Conservation (phyloP, 768 basidiomycete genomes). For the Trametes cingulata region DNA sequence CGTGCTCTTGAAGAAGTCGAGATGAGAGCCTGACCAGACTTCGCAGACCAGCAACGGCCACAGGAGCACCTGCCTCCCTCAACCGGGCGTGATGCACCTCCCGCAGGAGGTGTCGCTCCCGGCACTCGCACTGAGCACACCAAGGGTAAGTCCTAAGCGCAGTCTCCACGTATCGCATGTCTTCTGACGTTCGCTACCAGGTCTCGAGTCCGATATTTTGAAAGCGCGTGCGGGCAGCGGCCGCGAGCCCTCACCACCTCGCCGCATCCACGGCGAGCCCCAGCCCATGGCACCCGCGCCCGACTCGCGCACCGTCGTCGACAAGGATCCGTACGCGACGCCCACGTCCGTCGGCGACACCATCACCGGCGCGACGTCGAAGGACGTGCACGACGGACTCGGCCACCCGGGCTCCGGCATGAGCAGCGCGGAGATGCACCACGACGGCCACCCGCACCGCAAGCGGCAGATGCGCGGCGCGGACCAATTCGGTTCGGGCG, state of each 20-base stretch:
- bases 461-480: constrained; percentile 29
- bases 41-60: constrained; percentile 16
- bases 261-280: constrained; percentile 10
- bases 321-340: constrained; percentile 34
- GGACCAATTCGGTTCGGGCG: constrained; percentile 27
- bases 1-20: neutral
- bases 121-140: neutral
- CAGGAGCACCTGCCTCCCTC: constrained; percentile 29
- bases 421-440: constrained; percentile 38
- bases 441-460: constrained; percentile 35
- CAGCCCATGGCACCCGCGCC: constrained; percentile 25
- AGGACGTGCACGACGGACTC: constrained; percentile 33
- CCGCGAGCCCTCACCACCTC: constrained; percentile 12
- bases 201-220: constrained; percentile 14
- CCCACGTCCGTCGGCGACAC: constrained; percentile 28
- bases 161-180: neutral
- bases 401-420: constrained; percentile 35
- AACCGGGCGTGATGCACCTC: constrained; percentile 28
- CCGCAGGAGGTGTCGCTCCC: constrained; percentile 15
- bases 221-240: neutral
- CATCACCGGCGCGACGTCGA: constrained; percentile 36
- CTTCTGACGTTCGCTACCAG: neutral
- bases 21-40: neutral
- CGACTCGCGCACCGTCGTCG: constrained; percentile 32
- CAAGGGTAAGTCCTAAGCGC: neutral